phyloP scores from a whole-genome alignment of 306 rosid species.

The Vigna radiata region DNA sequence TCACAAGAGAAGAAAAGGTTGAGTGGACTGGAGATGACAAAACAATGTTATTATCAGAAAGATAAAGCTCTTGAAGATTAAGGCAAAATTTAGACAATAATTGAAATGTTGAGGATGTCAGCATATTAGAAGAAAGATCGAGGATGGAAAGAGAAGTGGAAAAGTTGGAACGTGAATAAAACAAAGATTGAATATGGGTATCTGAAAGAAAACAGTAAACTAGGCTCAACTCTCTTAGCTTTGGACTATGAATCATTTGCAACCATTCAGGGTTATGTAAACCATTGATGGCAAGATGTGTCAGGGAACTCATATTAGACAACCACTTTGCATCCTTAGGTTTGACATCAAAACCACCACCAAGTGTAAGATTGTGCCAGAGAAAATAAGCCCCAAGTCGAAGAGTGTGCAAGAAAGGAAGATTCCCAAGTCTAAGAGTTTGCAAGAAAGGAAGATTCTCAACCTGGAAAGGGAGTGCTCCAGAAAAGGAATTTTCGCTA shows the following conservation, averaged over 20 bases:
- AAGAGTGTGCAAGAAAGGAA: no score
- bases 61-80: no score
- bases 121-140: constrained; percentile 1
- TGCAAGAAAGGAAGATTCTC: constrained; percentile 13
- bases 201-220: background rate
- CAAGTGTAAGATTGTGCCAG: background rate
- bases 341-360: background rate
- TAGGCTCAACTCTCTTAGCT: background rate
- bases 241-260: background rate
- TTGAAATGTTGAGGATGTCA: constrained; percentile 19
- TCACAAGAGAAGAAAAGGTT: constrained; percentile 15
- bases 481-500: background rate
- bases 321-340: background rate
- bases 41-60: no score
- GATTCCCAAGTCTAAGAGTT: background rate
- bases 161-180: background rate
- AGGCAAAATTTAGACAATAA: background rate
- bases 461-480: constrained; percentile 2
- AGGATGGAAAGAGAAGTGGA: background rate
- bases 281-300: background rate
- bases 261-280: background rate
- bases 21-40: no score
- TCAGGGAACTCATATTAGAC: background rate
- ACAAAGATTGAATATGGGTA: background rate
- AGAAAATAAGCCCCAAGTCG: no score